Conservation (phyloP, 177 flowering plant species). For the Vitis hybrid region DNA sequence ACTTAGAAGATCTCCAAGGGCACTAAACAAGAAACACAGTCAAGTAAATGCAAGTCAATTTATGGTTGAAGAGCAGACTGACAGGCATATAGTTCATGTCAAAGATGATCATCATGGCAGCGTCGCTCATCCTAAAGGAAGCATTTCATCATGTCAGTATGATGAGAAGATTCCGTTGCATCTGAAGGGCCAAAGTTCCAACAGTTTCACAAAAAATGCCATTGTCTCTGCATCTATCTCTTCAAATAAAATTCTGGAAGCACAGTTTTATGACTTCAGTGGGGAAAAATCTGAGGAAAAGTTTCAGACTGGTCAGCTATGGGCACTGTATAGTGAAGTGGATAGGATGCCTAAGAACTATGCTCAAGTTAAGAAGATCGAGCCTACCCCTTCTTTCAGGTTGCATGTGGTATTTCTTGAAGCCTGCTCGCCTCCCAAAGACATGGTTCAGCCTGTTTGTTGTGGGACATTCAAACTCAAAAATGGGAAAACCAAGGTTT, state of each 20-base stretch:
- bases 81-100: background rate
- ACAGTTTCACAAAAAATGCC: background rate
- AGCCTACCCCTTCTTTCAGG: conserved; percentile 18
- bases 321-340: conserved; percentile 29
- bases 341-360: conserved; percentile 39
- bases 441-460: conserved; percentile 2
- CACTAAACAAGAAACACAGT: conserved; percentile 11
- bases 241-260: conserved; percentile 13
- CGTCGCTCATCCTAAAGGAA: background rate
- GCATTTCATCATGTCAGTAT: background rate
- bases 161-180: conserved; percentile 1
- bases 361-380: conserved; percentile 33
- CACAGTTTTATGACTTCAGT: conserved; percentile 27
- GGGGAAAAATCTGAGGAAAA: conserved; percentile 28
- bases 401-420: conserved; percentile 35
- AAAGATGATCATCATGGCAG: background rate
- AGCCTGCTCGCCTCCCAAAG: conserved; percentile 11
- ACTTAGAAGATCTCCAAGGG: conserved; percentile 36
- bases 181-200: background rate
- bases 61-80: background rate
- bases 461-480: conserved; percentile 36
- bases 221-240: background rate
- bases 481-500: background rate
- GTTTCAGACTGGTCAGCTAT: conserved; percentile 30
- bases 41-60: background rate